Percentiles rank a stretch among this genome's conserved stretches.
Evolutionary conservation across 139 green algal genomes (phyloP).

Genomic region (Tetradesmus lagerheimii): DNA sequence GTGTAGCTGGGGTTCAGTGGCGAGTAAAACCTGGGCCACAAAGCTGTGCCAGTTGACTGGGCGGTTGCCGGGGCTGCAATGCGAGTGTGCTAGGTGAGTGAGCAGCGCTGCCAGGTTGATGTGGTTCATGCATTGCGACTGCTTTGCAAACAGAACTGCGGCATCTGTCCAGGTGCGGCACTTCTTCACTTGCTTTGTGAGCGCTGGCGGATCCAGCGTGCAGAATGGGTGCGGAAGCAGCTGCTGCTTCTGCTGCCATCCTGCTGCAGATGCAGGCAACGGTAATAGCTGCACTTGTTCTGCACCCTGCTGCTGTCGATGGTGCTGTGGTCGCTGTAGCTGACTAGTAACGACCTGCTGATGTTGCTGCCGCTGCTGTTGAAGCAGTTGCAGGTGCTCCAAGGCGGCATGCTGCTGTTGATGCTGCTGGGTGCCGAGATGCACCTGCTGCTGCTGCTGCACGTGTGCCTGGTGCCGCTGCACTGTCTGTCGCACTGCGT

Average conservation of each 20-base stretch:
- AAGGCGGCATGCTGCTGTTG: neutral
- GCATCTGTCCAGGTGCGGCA: slow-evolving; percentile 15
- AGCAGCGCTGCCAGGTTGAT: slow-evolving; percentile 36
- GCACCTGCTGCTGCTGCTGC: slow-evolving; percentile 10
- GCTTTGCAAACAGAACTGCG: slow-evolving; percentile 35
- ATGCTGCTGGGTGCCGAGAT: neutral
- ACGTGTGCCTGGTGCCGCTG: neutral
- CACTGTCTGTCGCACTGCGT: neutral
- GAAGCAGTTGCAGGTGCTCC: neutral
- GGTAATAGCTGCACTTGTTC: neutral
- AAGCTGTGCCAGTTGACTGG: slow-evolving; percentile 37
- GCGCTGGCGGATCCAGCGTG: neutral
- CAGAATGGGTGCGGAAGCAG: slow-evolving; percentile 23
- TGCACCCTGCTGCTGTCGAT: neutral
- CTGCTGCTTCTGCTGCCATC: no score
- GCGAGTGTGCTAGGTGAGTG: neutral
- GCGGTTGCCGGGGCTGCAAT: neutral
- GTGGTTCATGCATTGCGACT: slow-evolving; percentile 33
- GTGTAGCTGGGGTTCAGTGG: neutral
- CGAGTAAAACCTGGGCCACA: slow-evolving; percentile 8
- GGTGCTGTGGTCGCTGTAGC: neutral
- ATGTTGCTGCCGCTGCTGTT: neutral
- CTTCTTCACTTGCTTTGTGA: slow-evolving; percentile 15
- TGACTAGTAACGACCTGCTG: no score
- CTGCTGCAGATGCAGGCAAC: neutral